Evolutionary conservation across 2,329 filamentous ascomycete genomes (phyloP).

Genomic region (Claviceps pazoutovae): DNA sequence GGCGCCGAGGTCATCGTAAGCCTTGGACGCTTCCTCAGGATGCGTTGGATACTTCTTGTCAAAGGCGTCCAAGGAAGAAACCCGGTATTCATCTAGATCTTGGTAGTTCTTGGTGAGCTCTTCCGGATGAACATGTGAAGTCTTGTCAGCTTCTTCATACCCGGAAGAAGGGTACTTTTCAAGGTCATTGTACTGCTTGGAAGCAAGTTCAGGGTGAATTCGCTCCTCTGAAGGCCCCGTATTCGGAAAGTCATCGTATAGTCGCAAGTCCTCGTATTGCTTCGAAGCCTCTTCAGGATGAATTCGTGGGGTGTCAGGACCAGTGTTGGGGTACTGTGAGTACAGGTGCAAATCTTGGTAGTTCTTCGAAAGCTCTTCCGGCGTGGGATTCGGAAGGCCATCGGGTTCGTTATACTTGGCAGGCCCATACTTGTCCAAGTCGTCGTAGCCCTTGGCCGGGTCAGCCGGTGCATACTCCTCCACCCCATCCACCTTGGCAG

Average conservation of each 20-base stretch:
- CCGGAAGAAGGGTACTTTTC: slow-evolving; percentile 17
- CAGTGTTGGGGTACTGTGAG: slow-evolving; percentile 15
- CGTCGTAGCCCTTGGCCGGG: slow-evolving; percentile 2
- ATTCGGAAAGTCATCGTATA: slow-evolving; percentile 18
- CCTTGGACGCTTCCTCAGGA: slow-evolving; percentile 22
- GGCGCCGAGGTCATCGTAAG: slow-evolving; percentile 26
- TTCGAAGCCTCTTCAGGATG: slow-evolving; percentile 24
- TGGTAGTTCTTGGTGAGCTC: slow-evolving; percentile 25
- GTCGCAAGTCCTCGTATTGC: slow-evolving; percentile 21
- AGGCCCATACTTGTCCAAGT: slow-evolving; percentile 8
- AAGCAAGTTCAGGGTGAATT: slow-evolving; percentile 17
- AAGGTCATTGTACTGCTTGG: slow-evolving; percentile 22
- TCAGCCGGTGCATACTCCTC: neutral
- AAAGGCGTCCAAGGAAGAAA: slow-evolving; percentile 15
- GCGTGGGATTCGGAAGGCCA: slow-evolving; percentile 6
- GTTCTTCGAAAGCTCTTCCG: slow-evolving; percentile 17
- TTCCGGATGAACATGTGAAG: slow-evolving; percentile 21
- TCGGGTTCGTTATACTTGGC: slow-evolving; percentile 6
- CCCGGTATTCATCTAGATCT: slow-evolving; percentile 28
- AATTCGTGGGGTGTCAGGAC: slow-evolving; percentile 10
- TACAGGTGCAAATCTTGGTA: slow-evolving; percentile 16
- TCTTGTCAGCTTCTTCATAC: slow-evolving; percentile 15
- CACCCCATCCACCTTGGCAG: slow-evolving; percentile 3
- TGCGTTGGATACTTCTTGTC: slow-evolving; percentile 15
- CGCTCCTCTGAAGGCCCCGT: slow-evolving; percentile 10